Evolutionary conservation across 306 rosid genomes (phyloP).

Genomic region (Glycine latifolia): DNA sequence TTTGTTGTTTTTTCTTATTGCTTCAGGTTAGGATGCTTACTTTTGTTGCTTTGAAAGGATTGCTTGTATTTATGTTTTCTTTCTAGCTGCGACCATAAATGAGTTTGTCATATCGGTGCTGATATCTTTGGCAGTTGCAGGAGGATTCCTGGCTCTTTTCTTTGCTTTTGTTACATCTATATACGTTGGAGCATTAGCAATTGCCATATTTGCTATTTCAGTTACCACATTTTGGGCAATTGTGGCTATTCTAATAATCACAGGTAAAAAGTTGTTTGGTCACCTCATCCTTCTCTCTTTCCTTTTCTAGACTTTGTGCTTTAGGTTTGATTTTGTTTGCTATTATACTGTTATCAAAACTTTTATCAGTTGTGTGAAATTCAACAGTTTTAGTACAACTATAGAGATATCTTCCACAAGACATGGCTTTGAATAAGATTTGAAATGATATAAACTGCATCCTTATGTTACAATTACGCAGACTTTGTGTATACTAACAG

Average conservation of each 20-base stretch:
- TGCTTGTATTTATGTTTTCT: conserved; percentile 86
- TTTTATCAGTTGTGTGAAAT: conserved; percentile 21
- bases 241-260: conserved; percentile 66
- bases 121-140: conserved; percentile 84
- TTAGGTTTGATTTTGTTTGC: conserved; percentile 35
- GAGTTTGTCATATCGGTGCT: conserved; percentile 75
- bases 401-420: neutral
- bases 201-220: conserved; percentile 72
- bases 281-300: conserved; percentile 37
- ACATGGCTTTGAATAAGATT: neutral
- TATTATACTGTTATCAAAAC: conserved; percentile 1
- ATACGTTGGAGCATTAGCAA: conserved; percentile 81
- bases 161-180: conserved; percentile 69
- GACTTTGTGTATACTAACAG: too few relatives aligned
- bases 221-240: conserved; percentile 64
- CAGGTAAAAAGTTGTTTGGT: conserved; percentile 64
- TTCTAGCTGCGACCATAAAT: conserved; percentile 80
- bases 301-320: neutral
- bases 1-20: conserved; percentile 28
- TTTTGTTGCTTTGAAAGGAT: conserved; percentile 73
- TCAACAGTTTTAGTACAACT: conserved; percentile 19
- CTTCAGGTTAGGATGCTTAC: conserved; percentile 79
- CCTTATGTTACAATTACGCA: conserved; percentile 24
- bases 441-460: conserved; percentile 15
- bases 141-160: conserved; percentile 96